phyloP scores from a whole-genome alignment of 1,284 basidiomycete genomes.

The Microbotryum violaceum region DNA sequence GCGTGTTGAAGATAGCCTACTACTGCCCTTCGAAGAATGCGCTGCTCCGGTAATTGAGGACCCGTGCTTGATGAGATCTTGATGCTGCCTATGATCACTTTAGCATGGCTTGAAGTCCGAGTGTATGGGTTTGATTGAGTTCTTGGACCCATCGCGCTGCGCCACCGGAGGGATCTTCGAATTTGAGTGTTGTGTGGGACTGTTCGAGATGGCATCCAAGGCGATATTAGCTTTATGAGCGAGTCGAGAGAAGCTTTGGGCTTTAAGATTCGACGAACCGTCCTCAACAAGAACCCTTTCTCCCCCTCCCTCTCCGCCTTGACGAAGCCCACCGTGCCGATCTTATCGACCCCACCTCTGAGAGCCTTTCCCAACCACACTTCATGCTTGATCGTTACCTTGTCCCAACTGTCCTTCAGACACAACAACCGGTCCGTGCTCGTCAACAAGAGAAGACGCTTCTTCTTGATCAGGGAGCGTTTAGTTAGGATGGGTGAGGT shows the following conservation, averaged over 20 bases:
- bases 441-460: conserved; percentile 47
- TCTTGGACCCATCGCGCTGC: conserved; percentile 26
- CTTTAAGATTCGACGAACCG: conserved; percentile 6
- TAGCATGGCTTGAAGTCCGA: neutral
- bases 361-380: conserved; percentile 39
- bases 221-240: neutral
- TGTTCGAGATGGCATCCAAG: neutral
- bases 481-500: conserved; percentile 40
- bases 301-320: conserved; percentile 13
- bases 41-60: no score
- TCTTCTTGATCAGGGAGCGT: conserved; percentile 40
- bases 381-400: conserved; percentile 45
- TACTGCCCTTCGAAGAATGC: no score
- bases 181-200: conserved; percentile 27
- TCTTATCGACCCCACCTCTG: conserved; percentile 7
- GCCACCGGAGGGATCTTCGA: conserved; percentile 24
- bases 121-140: conserved; percentile 17
- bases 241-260: no score
- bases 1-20: no score
- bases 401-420: conserved; percentile 44
- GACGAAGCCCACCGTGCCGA: conserved; percentile 20
- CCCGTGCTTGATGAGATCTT: no score
- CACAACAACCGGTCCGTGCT: conserved; percentile 49
- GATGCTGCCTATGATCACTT: no score
- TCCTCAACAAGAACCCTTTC: conserved; percentile 19